Evolutionary conservation across 441 rosid genomes (phyloP).

Genomic region (Breynia disticha): DNA sequence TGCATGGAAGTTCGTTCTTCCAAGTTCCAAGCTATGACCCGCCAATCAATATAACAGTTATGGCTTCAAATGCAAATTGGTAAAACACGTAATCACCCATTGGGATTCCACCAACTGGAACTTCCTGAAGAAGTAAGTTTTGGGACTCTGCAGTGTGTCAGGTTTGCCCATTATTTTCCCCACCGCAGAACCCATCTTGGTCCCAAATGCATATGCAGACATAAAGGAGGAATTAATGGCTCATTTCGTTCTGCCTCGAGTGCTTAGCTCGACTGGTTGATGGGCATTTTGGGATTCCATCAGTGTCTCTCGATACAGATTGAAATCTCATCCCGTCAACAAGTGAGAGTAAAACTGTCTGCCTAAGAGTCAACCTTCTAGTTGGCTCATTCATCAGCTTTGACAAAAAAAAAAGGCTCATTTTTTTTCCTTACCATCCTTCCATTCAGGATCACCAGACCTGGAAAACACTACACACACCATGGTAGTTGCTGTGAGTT

Average conservation of each 20-base stretch:
- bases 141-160: slow-evolving; percentile 8
- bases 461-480: slow-evolving; percentile 56
- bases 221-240: slow-evolving; percentile 63
- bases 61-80: slow-evolving; percentile 61
- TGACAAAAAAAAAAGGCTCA: too few relatives aligned
- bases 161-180: slow-evolving; percentile 42
- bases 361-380: too few relatives aligned
- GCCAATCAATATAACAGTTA: slow-evolving; percentile 41
- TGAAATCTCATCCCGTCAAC: too few relatives aligned
- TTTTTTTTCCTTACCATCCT: slow-evolving; percentile 61
- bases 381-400: too few relatives aligned
- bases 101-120: slow-evolving; percentile 2
- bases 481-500: slow-evolving; percentile 44
- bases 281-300: too few relatives aligned
- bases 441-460: slow-evolving; percentile 50
- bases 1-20: slow-evolving; percentile 61
- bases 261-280: too few relatives aligned
- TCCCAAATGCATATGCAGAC: slow-evolving; percentile 52
- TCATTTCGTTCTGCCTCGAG: too few relatives aligned
- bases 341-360: too few relatives aligned
- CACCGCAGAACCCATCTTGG: slow-evolving; percentile 16
- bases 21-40: slow-evolving; percentile 57
- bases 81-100: slow-evolving; percentile 34
- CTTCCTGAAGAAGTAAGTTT: slow-evolving; percentile 2
- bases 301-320: too few relatives aligned